These are phyloP conservation scores for Wickerhamiella kurtzmanii DNA, from an alignment of 805 yeast genomes.

Conservation along the genomic window DNA sequence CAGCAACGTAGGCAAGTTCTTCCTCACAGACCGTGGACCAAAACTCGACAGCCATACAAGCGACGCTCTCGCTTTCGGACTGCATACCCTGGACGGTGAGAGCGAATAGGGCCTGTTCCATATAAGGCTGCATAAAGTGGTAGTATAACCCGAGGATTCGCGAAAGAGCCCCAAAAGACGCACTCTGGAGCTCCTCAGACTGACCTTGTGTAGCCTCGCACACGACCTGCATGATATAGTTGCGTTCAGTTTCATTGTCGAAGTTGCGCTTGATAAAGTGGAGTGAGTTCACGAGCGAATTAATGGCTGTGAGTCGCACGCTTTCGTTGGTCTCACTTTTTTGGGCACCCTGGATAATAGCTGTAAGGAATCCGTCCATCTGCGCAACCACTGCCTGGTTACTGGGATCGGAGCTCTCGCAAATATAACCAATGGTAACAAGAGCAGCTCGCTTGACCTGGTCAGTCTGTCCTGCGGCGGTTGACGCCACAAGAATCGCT, in stretches of 20 bases:
- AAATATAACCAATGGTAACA: slow-evolving; percentile 85
- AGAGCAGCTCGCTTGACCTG: slow-evolving; percentile 76
- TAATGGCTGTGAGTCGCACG: slow-evolving; percentile 81
- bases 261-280: slow-evolving; percentile 82
- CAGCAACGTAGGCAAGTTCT: slow-evolving; percentile 55
- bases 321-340: slow-evolving; percentile 55
- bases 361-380: slow-evolving; percentile 83
- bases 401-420: slow-evolving; percentile 83
- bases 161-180: slow-evolving; percentile 92
- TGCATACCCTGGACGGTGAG: slow-evolving; percentile 88
- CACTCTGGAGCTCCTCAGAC: slow-evolving; percentile 70
- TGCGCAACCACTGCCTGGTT: slow-evolving; percentile 67
- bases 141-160: slow-evolving; percentile 84
- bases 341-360: slow-evolving; percentile 94
- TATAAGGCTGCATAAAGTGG: slow-evolving; percentile 78
- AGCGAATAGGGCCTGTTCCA: slow-evolving; percentile 92
- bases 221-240: slow-evolving; percentile 95
- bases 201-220: slow-evolving; percentile 96
- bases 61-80: slow-evolving; percentile 66
- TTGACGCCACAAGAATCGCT: slow-evolving; percentile 71
- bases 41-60: slow-evolving; percentile 97
- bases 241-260: slow-evolving; percentile 87
- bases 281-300: slow-evolving; percentile 80
- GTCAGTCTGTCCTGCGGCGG: slow-evolving; percentile 63
- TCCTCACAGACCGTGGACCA: slow-evolving; percentile 99